Evolutionary conservation across 306 rosid species (phyloP).

Genomic region (Vigna hirtella): DNA sequence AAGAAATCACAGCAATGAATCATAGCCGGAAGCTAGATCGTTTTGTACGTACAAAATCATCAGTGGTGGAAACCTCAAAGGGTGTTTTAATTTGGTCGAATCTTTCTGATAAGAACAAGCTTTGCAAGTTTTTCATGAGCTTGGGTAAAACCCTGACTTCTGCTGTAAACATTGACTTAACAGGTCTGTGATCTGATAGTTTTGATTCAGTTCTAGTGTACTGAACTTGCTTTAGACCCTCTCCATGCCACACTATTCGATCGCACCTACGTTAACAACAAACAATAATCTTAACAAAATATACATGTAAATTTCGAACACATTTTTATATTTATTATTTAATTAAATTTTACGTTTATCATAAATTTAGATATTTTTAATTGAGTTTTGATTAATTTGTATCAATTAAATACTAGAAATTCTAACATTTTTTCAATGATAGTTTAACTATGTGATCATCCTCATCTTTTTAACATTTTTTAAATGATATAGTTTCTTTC

Average conservation of each 20-base stretch:
- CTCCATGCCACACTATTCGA: conserved; percentile 79
- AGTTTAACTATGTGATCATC: no score
- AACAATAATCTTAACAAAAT: background rate
- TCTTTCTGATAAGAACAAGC: conserved; percentile 65
- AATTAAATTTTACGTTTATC: no score
- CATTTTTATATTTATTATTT: no score
- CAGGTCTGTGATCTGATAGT: conserved; percentile 89
- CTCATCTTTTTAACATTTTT: no score
- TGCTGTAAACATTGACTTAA: conserved; percentile 69
- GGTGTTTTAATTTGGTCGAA: conserved; percentile 53
- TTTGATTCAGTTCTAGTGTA: conserved; percentile 75
- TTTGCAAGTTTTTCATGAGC: conserved; percentile 41
- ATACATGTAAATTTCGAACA: no score
- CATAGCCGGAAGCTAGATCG: conserved; percentile 55
- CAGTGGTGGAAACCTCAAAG: conserved; percentile 57
- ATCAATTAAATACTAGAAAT: no score
- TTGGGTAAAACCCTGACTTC: conserved; percentile 49
- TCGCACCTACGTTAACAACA: conserved; percentile 71
- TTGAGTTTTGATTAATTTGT: no score
- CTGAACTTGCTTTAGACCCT: conserved; percentile 67
- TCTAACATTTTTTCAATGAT: no score
- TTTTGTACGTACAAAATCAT: conserved; percentile 44
- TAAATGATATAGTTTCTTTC: no score
- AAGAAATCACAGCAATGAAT: background rate
- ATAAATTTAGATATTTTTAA: no score